Base-by-base conservation (phyloP, 2,329 filamentous ascomycete species). In the Sporothrix pseudoabietina region DNA sequence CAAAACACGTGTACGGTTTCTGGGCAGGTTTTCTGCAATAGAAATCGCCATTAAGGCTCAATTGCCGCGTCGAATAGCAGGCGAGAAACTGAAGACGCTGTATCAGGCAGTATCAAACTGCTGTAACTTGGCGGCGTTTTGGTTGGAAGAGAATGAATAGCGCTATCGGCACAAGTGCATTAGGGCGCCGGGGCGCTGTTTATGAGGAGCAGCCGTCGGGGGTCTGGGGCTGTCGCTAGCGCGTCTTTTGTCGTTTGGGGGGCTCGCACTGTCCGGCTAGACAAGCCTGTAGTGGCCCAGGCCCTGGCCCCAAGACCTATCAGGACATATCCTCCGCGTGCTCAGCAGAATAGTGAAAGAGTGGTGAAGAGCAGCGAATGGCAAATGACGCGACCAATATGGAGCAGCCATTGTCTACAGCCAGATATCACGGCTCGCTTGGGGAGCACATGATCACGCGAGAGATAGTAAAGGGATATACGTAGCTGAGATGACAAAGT, bases 141-240 rank as follows among this genome's bases (percentile, higher is more conserved):
- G 5, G 35, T 22, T 26, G 39, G 61, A 65, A 65, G 39, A 44
- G 10, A 12, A 39, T 6, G 22, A n/a, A 30, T 26, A 47, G 61
- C 22, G 59, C 59, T 44, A 63, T 65, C 59, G 59, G 59, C 35
- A 65, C 35, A 41, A 65, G 59, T 65, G 61, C 39, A 65, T 47
- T 65, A 47, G 61, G 59, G 35, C n/a, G 39, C 35, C n/a, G 19
- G 35, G 35, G 19, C 39, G 59, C 39, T 65, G 35, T 44, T 14
- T 10, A 1, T 65, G 35, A 65, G 35, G 19, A 22, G 59, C 59
- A 63, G 12, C 55, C 35, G 41, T 44, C n/a, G 59, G 59, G 59
- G 55, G 52, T 55, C 30, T 22, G 39, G 65, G 26, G 30, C 30
- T 35, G 66, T 55, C 47, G 65, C 30, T 69, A 69, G 66, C 66